Evolutionary conservation across 2,329 filamentous ascomycete genomes (phyloP).

Genomic region (Venturia carpophila): DNA sequence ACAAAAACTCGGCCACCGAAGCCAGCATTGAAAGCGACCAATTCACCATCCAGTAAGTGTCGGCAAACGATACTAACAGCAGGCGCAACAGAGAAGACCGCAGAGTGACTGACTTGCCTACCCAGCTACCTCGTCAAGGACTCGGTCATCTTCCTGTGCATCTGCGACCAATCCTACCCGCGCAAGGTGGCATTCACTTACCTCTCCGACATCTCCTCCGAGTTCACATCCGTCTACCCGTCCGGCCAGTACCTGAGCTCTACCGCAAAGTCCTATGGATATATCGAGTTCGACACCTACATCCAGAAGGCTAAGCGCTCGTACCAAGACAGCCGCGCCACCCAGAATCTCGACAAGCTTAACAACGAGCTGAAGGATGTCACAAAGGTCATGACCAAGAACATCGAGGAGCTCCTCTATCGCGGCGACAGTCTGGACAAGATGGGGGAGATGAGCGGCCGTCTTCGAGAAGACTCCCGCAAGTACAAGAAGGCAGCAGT

Average conservation of each 20-base stretch:
- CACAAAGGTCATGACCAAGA: conserved; percentile 99
- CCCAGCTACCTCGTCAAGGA: conserved; percentile 73
- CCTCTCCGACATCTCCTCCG: conserved; percentile 80
- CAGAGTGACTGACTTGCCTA: background rate
- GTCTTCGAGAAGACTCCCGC: conserved; percentile 82
- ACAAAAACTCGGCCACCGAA: conserved; percentile 80
- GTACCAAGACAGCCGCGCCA: conserved; percentile 85
- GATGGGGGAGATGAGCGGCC: conserved; percentile 90
- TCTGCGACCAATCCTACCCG: conserved; percentile 88
- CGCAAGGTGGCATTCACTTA: conserved; percentile 98
- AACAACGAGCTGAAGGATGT: conserved; percentile 97
- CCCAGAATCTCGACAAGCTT: conserved; percentile 86
- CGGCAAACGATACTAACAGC: conserved; percentile 21
- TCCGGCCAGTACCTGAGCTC: conserved; percentile 64
- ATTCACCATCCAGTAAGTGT: conserved; percentile 74
- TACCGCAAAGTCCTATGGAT: conserved; percentile 80
- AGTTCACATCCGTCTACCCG: conserved; percentile 84
- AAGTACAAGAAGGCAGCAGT: conserved; percentile 92
- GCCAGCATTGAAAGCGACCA: conserved; percentile 81
- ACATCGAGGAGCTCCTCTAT: conserved; percentile 96
- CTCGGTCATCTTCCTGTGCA: conserved; percentile 83
- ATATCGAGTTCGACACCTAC: conserved; percentile 97
- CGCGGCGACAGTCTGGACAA: conserved; percentile 87
- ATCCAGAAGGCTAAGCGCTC: conserved; percentile 87
- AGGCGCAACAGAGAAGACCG: background rate